Percentiles rank a stretch among this genome's conserved stretches.
phyloP scores from a whole-genome alignment of 805 yeast species.

The Candida silvatica region DNA sequence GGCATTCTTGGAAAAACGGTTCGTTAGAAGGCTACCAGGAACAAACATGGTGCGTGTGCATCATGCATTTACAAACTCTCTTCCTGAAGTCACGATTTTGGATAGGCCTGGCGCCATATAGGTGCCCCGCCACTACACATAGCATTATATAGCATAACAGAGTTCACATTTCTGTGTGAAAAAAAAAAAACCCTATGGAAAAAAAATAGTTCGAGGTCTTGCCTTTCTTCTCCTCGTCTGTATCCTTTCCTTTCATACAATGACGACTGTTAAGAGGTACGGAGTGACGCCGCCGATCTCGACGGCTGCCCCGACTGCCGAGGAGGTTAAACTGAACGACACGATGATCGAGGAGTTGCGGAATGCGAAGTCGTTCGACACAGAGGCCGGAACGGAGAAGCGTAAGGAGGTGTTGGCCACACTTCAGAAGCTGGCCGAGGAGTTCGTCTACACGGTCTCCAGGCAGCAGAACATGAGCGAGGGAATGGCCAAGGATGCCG shows the following conservation, averaged over 20 bases:
- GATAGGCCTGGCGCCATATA: too few relatives aligned
- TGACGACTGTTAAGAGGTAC: constrained; percentile 25
- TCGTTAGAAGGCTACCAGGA: not conserved
- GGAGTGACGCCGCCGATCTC: constrained; percentile 86
- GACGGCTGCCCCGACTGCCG: constrained; percentile 72
- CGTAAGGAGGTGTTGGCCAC: constrained; percentile 66
- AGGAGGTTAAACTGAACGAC: constrained; percentile 72
- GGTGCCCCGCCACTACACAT: too few relatives aligned
- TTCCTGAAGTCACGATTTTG: not conserved
- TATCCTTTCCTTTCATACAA: not conserved
- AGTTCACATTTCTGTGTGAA: not conserved
- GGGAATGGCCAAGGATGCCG: constrained; percentile 96
- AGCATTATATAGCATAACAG: too few relatives aligned
- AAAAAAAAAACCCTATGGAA: too few relatives aligned
- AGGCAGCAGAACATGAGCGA: constrained; percentile 85
- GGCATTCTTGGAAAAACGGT: not conserved
- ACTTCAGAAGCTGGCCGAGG: constrained; percentile 66
- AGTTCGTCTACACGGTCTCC: constrained; percentile 79
- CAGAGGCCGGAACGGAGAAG: constrained; percentile 73
- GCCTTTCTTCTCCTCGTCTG: not conserved
- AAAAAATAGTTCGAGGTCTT: too few relatives aligned
- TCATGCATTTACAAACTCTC: not conserved
- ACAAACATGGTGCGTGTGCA: not conserved
- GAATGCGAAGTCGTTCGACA: constrained; percentile 80
- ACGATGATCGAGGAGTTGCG: constrained; percentile 70